Evolutionary conservation across 2,329 filamentous ascomycete species (phyloP).

Genomic region (Aspergillus eucalypticola): DNA sequence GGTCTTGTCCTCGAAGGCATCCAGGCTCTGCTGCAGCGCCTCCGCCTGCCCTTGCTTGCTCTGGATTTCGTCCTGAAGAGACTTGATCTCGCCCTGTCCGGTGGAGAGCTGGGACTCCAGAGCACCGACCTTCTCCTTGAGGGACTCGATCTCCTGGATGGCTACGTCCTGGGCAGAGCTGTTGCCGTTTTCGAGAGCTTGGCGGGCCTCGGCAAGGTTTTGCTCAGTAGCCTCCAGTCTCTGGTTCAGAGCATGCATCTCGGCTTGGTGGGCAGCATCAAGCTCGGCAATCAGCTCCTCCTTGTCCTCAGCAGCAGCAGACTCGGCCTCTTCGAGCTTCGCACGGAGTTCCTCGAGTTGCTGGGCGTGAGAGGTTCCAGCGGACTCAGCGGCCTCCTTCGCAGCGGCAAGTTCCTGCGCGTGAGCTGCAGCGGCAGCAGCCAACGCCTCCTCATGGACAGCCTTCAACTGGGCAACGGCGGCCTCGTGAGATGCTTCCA

Average conservation of each 20-base stretch:
- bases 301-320: constrained; percentile 29
- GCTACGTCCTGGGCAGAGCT: constrained; percentile 37
- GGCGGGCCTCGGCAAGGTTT: constrained; percentile 35
- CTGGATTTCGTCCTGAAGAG: constrained; percentile 37
- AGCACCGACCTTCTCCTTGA: constrained; percentile 36
- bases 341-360: constrained; percentile 38
- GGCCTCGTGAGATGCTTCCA: constrained; percentile 32
- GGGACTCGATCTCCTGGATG: constrained; percentile 37
- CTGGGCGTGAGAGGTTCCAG: constrained; percentile 30
- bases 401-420: constrained; percentile 36
- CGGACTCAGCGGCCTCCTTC: constrained; percentile 34
- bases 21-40: constrained; percentile 39
- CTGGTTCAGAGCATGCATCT: constrained; percentile 36
- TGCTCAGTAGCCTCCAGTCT: constrained; percentile 38
- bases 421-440: constrained; percentile 31
- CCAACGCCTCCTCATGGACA: constrained; percentile 22
- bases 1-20: constrained; percentile 38
- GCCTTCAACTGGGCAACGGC: constrained; percentile 27
- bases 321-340: constrained; percentile 34
- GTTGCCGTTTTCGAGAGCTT: constrained; percentile 36
- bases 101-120: constrained; percentile 36
- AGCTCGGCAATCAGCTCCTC: constrained; percentile 35
- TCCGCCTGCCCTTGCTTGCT: constrained; percentile 40
- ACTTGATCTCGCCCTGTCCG: constrained; percentile 35
- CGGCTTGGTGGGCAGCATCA: constrained; percentile 32